A percentile compares a stretch with the other conserved stretches of the same genome.
Evolutionary conservation across 1,284 basidiomycete species (phyloP).

Genomic region (Athelia psychrophila): DNA sequence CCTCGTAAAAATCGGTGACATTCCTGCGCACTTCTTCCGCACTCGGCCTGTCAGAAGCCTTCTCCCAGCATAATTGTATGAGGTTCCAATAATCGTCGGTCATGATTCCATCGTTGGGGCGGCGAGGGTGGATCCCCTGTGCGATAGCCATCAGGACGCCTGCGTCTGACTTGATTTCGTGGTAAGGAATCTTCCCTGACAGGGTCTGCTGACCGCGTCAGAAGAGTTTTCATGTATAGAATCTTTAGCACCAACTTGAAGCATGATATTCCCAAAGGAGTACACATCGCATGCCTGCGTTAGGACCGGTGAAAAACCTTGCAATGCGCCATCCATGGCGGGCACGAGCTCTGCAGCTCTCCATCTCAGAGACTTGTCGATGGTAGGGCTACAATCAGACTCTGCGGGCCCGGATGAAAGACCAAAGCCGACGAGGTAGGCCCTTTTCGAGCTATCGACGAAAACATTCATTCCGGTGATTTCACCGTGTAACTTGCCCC

Average conservation of each 20-base stretch:
- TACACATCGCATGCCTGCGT: neutral
- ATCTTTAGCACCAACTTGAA: neutral
- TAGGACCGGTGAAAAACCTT: neutral
- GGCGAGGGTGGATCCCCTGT: neutral
- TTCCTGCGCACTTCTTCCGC: conserved; percentile 8
- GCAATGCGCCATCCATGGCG: neutral
- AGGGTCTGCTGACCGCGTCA: neutral
- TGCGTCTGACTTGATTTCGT: neutral
- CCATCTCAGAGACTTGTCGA: neutral
- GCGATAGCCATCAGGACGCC: neutral
- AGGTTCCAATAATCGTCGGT: neutral
- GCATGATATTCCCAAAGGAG: neutral
- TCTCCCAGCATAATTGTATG: neutral
- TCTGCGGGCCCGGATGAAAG: neutral
- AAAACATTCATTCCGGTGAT: neutral
- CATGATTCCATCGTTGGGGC: neutral
- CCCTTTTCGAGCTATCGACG: neutral
- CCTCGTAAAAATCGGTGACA: conserved; percentile 36
- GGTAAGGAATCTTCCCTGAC: neutral
- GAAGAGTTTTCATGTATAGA: too few species aligned
- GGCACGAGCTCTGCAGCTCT: neutral
- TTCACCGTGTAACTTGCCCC: too few species aligned
- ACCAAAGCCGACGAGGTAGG: neutral
- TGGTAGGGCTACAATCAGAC: too few species aligned
- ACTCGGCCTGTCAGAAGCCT: too few species aligned